Evolutionary conservation across 176 grass and related monocot species (phyloP).

Genomic region (bread wheat (Triticum aestivum)): DNA sequence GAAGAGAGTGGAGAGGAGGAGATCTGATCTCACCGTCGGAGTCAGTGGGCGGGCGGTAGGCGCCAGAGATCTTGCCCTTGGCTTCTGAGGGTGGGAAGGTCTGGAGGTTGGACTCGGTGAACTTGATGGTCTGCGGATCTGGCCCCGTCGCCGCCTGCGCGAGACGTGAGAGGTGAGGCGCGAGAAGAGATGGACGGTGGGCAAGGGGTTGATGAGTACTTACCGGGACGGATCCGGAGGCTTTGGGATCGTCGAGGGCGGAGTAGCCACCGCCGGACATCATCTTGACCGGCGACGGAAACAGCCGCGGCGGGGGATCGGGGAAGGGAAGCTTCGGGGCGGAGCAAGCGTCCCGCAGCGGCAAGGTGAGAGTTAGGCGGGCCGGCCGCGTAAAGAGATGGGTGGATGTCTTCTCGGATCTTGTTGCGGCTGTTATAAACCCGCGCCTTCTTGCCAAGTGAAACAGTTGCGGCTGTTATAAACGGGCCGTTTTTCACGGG

Average conservation of each 20-base stretch:
- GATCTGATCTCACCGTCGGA: conserved; percentile 77
- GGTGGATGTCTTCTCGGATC: neutral
- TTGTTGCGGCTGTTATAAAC: conserved; percentile 2
- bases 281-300: conserved; percentile 58
- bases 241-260: conserved; percentile 79
- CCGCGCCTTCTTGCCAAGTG: neutral
- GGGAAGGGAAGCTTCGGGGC: neutral
- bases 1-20: neutral
- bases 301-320: neutral
- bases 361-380: neutral
- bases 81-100: conserved; percentile 82
- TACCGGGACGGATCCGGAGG: conserved; percentile 93
- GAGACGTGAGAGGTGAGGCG: neutral
- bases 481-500: too few species aligned
- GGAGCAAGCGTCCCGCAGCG: conserved; percentile 10
- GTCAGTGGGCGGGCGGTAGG: conserved; percentile 90
- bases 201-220: neutral
- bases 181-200: conserved; percentile 2
- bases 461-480: neutral
- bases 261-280: conserved; percentile 94
- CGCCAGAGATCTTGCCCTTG: conserved; percentile 85
- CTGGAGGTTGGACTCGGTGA: conserved; percentile 86
- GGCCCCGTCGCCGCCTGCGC: conserved; percentile 56
- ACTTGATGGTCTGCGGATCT: conserved; percentile 78
- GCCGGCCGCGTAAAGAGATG: neutral